A percentile compares a stretch with the other conserved stretches of the same genome.
These are phyloP conservation scores for Phoenix roebelenii DNA, from an alignment of 176 grass and related monocot species.

Conservation along the genomic window DNA sequence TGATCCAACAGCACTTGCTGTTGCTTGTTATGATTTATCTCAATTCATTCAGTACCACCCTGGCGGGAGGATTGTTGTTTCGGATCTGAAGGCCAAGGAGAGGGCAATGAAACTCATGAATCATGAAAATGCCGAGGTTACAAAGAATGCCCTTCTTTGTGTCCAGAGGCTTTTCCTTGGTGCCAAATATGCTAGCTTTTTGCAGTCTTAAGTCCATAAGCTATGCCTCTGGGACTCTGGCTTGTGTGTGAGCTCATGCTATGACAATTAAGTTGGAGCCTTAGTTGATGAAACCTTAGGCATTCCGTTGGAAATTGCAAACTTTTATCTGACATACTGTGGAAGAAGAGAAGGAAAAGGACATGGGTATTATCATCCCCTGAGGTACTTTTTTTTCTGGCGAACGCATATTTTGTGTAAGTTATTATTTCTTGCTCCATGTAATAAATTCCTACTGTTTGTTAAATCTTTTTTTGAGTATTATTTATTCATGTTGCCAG, in stretches of 20 bases:
- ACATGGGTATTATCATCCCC: conserved; percentile 16
- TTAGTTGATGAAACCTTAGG: no score
- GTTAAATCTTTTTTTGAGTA: background rate
- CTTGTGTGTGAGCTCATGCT: no score
- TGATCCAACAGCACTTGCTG: conserved; percentile 69
- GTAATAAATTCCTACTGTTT: conserved; percentile 46
- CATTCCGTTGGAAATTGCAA: conserved; percentile 22
- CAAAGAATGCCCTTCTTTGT: conserved; percentile 68
- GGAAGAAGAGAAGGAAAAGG: conserved; percentile 6
- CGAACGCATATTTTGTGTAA: conserved; percentile 30
- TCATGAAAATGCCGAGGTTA: conserved; percentile 77
- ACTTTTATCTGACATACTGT: conserved; percentile 14
- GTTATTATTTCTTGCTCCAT: conserved; percentile 28
- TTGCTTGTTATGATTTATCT: conserved; percentile 89
- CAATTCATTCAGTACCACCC: conserved; percentile 97
- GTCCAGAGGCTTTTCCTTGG: conserved; percentile 98
- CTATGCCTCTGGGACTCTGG: conserved; percentile 8
- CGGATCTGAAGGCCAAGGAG: conserved; percentile 86
- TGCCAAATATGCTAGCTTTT: conserved; percentile 83
- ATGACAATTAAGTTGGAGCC: no score
- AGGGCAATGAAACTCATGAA: conserved; percentile 91
- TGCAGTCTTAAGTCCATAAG: conserved; percentile 41
- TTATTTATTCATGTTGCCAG: no score
- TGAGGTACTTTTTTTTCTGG: conserved; percentile 24
- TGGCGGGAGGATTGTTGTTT: conserved; percentile 53